These are phyloP conservation scores for Rhizopogon sp. DNA, from an alignment of 768 basidiomycete genomes.

Conservation along the genomic window DNA sequence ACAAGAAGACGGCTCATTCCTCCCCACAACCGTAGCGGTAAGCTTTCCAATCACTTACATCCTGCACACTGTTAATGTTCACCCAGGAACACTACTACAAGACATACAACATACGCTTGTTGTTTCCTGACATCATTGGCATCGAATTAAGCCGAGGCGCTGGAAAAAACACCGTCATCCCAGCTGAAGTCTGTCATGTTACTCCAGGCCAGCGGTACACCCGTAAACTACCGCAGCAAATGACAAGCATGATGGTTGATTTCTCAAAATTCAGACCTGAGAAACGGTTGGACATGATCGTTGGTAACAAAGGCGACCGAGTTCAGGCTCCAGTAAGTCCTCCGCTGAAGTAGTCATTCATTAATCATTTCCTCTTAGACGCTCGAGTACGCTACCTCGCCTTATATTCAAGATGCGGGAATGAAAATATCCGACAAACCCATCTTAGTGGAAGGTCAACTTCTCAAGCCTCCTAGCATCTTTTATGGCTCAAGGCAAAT, in stretches of 20 bases:
- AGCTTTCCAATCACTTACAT: neutral
- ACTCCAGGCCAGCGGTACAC: constrained; percentile 46
- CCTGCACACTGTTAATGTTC: neutral
- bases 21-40: constrained; percentile 27
- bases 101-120: constrained; percentile 30
- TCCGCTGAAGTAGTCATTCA: neutral
- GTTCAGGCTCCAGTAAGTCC: constrained; percentile 15
- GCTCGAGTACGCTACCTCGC: constrained; percentile 34
- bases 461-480: constrained; percentile 30
- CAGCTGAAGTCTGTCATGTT: constrained; percentile 45
- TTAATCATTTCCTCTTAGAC: constrained; percentile 14
- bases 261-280: constrained; percentile 46
- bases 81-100: constrained; percentile 38
- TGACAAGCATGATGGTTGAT: constrained; percentile 35
- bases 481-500: constrained; percentile 15
- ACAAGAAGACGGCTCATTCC: neutral
- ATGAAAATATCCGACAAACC: constrained; percentile 31
- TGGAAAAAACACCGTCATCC: constrained; percentile 30
- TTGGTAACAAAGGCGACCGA: constrained; percentile 20
- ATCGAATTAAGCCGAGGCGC: constrained; percentile 26
- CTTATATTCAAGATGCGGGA: constrained; percentile 38
- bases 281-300: constrained; percentile 36
- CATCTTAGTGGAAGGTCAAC: constrained; percentile 29
- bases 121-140: constrained; percentile 34
- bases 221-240: constrained; percentile 36